A percentile compares a stretch with the other conserved stretches of the same genome.
These are phyloP conservation scores for Hypocreales sp. DNA, from an alignment of 2,329 filamentous ascomycete species.

Conservation along the genomic window DNA sequence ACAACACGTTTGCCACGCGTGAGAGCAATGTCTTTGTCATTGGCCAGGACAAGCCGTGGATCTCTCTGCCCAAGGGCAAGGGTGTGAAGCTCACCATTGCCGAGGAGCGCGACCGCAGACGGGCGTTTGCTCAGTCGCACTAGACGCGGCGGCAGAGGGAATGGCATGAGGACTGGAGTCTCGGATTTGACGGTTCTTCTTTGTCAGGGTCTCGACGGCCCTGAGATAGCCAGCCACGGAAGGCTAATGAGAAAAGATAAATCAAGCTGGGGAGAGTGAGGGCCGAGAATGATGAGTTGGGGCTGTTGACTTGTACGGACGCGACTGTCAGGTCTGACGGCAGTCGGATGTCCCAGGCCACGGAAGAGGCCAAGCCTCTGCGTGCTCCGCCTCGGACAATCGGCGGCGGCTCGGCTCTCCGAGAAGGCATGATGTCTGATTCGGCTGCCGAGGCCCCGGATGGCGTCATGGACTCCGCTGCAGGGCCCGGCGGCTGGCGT, in stretches of 20 bases:
- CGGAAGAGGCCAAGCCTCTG: no score
- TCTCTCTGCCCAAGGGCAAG: slow-evolving; percentile 99
- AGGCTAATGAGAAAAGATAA: slow-evolving; percentile 22
- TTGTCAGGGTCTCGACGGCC: slow-evolving; percentile 12
- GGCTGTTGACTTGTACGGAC: neutral
- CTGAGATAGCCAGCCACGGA: slow-evolving; percentile 19
- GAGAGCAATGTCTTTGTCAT: slow-evolving; percentile 99
- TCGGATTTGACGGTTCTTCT: slow-evolving; percentile 23
- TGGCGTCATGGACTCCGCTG: no score
- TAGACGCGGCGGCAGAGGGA: slow-evolving; percentile 22
- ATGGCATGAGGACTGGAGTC: slow-evolving; percentile 23
- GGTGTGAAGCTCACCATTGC: slow-evolving; percentile 99
- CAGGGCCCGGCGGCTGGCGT: no score
- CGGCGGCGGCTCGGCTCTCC: no score
- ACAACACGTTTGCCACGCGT: slow-evolving; percentile 99
- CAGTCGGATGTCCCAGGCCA: no score
- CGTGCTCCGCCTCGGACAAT: no score
- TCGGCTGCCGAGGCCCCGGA: no score
- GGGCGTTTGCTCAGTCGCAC: slow-evolving; percentile 44
- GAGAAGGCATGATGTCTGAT: no score
- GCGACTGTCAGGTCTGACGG: no score
- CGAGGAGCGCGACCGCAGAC: slow-evolving; percentile 96
- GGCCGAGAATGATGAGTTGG: neutral
- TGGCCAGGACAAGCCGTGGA: slow-evolving; percentile 96
- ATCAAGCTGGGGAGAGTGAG: slow-evolving; percentile 3